Conservation (phyloP, 2,329 filamentous ascomycete species). For the Epicoccum sorghinum region DNA sequence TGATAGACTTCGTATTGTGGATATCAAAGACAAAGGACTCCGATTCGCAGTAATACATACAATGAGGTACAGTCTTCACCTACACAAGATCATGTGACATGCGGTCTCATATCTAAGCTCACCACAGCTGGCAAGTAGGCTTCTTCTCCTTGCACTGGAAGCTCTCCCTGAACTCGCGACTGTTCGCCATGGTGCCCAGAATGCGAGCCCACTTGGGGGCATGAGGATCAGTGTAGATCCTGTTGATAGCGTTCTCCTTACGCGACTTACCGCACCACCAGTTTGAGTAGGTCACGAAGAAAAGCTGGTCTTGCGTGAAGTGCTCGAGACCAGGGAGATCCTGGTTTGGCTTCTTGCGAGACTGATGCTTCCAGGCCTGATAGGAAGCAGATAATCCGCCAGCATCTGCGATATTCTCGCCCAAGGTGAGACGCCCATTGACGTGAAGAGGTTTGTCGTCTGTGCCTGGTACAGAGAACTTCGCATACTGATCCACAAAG, state of each 20-base stretch:
- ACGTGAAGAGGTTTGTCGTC: constrained; percentile 65
- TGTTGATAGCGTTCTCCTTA: constrained; percentile 62
- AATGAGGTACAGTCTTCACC: no score
- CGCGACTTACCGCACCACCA: constrained; percentile 71
- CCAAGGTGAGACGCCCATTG: constrained; percentile 67
- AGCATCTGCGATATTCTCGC: constrained; percentile 75
- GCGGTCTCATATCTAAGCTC: neutral
- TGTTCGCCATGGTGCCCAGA: constrained; percentile 70
- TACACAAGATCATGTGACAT: no score
- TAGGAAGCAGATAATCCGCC: constrained; percentile 69
- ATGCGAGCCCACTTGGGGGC: constrained; percentile 66
- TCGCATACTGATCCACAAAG: constrained; percentile 70
- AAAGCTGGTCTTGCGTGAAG: constrained; percentile 72
- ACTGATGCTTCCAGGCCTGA: constrained; percentile 68
- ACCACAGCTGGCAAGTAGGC: constrained; percentile 75
- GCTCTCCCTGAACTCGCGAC: constrained; percentile 68
- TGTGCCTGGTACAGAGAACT: constrained; percentile 64
- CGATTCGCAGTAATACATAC: no score
- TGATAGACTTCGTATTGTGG: no score
- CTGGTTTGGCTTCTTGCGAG: constrained; percentile 55
- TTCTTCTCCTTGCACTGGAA: constrained; percentile 70
- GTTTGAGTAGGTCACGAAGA: constrained; percentile 70
- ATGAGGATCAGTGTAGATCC: constrained; percentile 69
- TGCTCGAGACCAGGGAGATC: constrained; percentile 61
- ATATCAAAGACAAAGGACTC: no score